Base-by-base conservation (phyloP, 75 land plant species). In the Picea glauca region DNA sequence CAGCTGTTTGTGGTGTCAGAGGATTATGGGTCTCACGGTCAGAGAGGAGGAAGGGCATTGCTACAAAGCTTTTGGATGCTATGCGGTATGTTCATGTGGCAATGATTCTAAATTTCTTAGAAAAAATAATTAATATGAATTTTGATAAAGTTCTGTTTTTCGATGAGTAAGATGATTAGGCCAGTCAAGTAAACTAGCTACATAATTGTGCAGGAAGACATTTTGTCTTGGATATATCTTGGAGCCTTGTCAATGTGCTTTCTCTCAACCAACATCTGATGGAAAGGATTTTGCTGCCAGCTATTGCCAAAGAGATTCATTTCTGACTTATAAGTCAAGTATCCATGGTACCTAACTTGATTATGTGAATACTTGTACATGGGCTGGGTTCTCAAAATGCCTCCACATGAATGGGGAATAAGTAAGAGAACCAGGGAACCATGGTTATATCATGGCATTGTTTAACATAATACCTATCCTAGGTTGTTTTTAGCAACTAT, bases 21-120 rank as follows among this genome's bases (percentile, higher is more conserved):
- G 98, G 92, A 23, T 88, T 96, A 26, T 94, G 99, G 98, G 98
- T 96, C 13, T 77, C 79, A 67, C 86, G 87, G 20, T 81, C 89
- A 50, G 83, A 84, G 65, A 86, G 99, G 83, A 88, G 98, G 82
- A 92, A 84, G 65, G 84, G 85, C 40, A 81, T 94, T 60, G 99
- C 99, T 35, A 87, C 85, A 14, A 77, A 83, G 58, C 84, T 96
- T 78, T 77, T 96, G 13, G 98, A 96, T 91, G 90, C 93, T 70
- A 81, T 83, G 62, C 86, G 99, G 99, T 96, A 85, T 81, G 54
- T 20, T 5, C 23, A 12, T 26, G 35, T 38, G 12, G 7, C 23
- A 21, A 70, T 70, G 20, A 43, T 7, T 18, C 17, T 15, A 40
- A 5, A 20, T 40, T 70, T 18, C 9, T n/a, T n/a, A 43, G 12